Base-by-base conservation (phyloP, 768 basidiomycete genomes). In the Rhizopogon rudus region DNA sequence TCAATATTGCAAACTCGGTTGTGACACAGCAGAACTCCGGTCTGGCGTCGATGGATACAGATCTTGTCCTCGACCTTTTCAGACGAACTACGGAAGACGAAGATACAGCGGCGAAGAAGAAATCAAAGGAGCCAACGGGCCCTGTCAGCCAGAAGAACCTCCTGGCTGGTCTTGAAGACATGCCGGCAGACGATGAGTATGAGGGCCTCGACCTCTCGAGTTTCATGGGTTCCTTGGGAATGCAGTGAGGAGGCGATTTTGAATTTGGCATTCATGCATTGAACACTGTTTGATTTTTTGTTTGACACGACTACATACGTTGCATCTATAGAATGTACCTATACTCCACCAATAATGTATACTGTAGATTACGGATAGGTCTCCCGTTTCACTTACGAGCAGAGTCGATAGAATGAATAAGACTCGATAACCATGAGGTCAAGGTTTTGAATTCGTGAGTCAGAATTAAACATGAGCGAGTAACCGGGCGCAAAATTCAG, bases 21-120 rank as follows among this genome's bases (percentile, higher is more conserved):
- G 92, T 99, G 49, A 98, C 93, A 1, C 95, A 99, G 68, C 95
- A 99, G 68, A 99, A 99, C 67, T 82, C 96, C 1, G 94, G 93
- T 20, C 73, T 99, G 46, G 77, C 86, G 1, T 93, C 93, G 2
- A 98, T 99, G 95, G 95, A 96, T 64, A 98, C 97, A 0, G 94
- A 98, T 66, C 85, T 94, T 53, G 95, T 99, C 22, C 75, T 99
- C 25, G 97, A 98, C 69, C 79, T 99, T 39, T 98, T 99, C 80
- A 79, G 75, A 61, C 85, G 83, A 33, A 92, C 91, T 10, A 83
- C 84, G 9, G 73, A 77, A 40, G 88, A 91, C 52, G 91, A 91
- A 56, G 91, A 92, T 57, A 81, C 81, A 22, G 75, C 78, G 0
- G 72, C 77, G 3, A 75, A 77, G 3, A 66, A 78, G 33, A 75